A percentile compares a stretch with the other conserved stretches of the same genome.
phyloP scores from a whole-genome alignment of 306 rosid genomes.

The Acacia acuminata region DNA sequence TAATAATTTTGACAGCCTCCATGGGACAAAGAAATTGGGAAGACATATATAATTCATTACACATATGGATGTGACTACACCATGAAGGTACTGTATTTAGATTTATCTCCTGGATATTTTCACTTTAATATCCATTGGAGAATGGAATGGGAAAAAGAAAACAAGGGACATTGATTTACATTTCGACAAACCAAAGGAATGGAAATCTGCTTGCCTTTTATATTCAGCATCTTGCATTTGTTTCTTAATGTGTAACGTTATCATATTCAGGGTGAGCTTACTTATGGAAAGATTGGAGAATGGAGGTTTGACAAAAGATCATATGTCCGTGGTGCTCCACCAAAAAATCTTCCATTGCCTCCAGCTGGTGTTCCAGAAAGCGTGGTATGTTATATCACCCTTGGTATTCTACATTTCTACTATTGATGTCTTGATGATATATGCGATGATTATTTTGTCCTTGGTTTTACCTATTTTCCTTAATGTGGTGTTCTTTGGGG shows the following conservation, averaged over 20 bases:
- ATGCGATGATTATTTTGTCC: background rate
- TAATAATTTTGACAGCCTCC: constrained; percentile 73
- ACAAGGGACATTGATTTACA: background rate
- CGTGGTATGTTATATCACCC: constrained; percentile 66
- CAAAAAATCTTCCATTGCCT: constrained; percentile 81
- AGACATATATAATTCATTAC: constrained; percentile 81
- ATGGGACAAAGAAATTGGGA: constrained; percentile 79
- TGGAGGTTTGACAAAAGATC: constrained; percentile 99
- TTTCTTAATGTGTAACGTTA: constrained; percentile 17
- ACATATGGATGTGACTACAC: constrained; percentile 93
- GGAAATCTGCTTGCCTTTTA: background rate
- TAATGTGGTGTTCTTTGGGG: background rate
- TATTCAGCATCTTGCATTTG: constrained; percentile 10
- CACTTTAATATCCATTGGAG: background rate
- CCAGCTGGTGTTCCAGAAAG: constrained; percentile 96
- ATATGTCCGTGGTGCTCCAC: constrained; percentile 49
- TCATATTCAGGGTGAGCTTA: constrained; percentile 72
- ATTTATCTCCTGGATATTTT: constrained; percentile 10
- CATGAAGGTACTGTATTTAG: constrained; percentile 66
- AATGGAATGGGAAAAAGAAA: background rate
- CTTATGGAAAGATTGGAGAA: constrained; percentile 97
- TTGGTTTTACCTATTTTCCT: background rate
- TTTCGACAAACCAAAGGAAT: constrained; percentile 8
- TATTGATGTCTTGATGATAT: too few relatives aligned
- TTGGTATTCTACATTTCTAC: background rate